A percentile compares a stretch with the other conserved stretches of the same genome.
These are phyloP conservation scores for Agrostemma githago DNA, from an alignment of 148 eudicot genomes.

Conservation along the genomic window DNA sequence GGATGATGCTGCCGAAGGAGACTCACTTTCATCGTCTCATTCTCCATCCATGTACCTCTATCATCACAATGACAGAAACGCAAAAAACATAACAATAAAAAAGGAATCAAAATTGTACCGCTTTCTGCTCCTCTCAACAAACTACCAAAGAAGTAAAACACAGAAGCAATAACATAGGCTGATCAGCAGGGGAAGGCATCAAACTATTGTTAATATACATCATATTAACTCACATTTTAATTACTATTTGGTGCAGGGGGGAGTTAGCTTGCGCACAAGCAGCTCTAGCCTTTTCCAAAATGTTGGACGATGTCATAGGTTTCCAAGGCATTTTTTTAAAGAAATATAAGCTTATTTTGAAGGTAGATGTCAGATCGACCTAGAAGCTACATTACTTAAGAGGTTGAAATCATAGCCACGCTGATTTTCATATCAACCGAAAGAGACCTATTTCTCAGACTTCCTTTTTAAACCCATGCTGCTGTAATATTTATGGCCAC, in stretches of 20 bases:
- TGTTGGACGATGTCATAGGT: too few species aligned
- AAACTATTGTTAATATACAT: too few species aligned
- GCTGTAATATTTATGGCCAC: not conserved
- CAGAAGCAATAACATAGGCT: too few species aligned
- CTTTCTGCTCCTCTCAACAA: not conserved
- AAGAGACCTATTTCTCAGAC: not conserved
- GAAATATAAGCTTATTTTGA: not conserved
- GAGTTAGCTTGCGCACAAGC: too few species aligned
- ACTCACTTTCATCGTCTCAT: not conserved
- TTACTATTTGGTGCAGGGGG: too few species aligned
- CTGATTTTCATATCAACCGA: not conserved
- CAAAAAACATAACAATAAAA: not conserved
- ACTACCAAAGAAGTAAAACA: not conserved
- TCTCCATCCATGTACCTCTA: not conserved
- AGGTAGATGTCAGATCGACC: not conserved
- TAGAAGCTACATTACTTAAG: not conserved
- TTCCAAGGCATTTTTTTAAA: not conserved
- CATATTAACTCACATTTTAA: too few species aligned
- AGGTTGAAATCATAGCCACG: not conserved
- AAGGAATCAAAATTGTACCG: not conserved
- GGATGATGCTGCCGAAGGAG: not conserved
- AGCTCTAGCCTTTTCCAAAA: too few species aligned
- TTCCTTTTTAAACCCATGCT: conserved; percentile 2
- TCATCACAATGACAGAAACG: not conserved
- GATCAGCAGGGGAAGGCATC: too few species aligned